phyloP scores from a whole-genome alignment of 257 asterid species.

The Orobanche coerulescens region DNA sequence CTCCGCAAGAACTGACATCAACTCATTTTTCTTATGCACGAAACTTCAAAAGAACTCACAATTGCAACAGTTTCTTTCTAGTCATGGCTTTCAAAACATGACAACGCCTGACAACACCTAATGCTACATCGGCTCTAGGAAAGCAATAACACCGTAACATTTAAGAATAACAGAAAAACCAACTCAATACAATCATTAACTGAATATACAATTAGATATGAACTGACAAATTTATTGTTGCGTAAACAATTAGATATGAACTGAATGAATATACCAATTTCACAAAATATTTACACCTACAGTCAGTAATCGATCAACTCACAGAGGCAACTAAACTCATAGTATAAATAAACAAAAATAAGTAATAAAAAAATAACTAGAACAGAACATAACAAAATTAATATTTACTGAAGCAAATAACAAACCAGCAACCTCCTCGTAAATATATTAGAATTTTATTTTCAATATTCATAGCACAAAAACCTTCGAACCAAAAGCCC shows the following conservation, averaged over 20 bases:
- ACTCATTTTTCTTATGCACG: not conserved
- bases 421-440: not conserved
- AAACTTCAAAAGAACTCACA: not conserved
- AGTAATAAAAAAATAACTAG: not conserved
- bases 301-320: not conserved
- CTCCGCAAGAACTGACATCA: not conserved
- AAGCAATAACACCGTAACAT: not conserved
- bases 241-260: not conserved
- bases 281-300: not conserved
- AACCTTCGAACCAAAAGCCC: not conserved
- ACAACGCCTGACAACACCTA: not conserved
- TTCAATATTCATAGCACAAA: constrained; percentile 4
- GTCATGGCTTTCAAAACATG: too few relatives aligned
- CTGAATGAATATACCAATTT: not conserved
- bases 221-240: not conserved
- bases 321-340: not conserved
- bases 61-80: too few relatives aligned
- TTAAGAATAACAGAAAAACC: not conserved
- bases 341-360: not conserved
- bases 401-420: not conserved
- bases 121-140: not conserved
- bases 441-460: not conserved
- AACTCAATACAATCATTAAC: not conserved
- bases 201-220: not conserved
- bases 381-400: not conserved